Evolutionary conservation across 2,329 filamentous ascomycete species (phyloP), one percentile per base, ranked within the genome.

Genomic region (Ophiocordyceps camponoti-saundersi): DNA sequence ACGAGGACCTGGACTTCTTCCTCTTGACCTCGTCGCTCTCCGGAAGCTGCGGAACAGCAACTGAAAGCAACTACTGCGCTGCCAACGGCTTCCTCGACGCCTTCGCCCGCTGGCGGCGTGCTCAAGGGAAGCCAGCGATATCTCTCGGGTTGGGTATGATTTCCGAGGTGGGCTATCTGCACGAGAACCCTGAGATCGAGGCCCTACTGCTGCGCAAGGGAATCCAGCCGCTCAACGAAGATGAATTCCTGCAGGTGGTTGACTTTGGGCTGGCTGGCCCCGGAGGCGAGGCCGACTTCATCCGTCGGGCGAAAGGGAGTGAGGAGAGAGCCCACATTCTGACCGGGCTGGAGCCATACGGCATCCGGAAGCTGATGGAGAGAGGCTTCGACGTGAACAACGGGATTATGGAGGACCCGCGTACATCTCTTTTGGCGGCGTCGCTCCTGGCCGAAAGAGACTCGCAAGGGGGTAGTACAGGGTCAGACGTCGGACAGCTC

Each of bases 171-270:
- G 64, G 64, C 21, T 60, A 60, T 46, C 51, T 65, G 3, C 55
- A 59, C 45, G 61, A 65, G 30, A 59, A 63, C 40, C 57, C 56
- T 0, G 59, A 62, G 2, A 57, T 67, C 18, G 61, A 66, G 49
- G 54, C 52, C 2, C 46, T 61, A 10, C 55, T 68, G 3, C 49
- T 53, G 6, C 59, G 63, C 15, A 61, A 59, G 32, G 65, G 61
- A 2, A 57, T 65, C 42, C 58, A 62, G 32, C 53, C 59, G 0
- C 51, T 66, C 29, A 57, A 57, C 39, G 61, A 63, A 46, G 47
- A 54, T 2, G 58, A 61, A 48, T 49, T 61, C n/a, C 48, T 63
- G 1, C 55, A 59, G 42, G 48, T 56, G 7, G 11, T 59, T 18
- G 61, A 61, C 40, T 42, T 42, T 16, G 40, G 40, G 20, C 23